These are phyloP conservation scores for Begonia loranthoides DNA, from an alignment of 306 rosid genomes.

Conservation along the genomic window DNA sequence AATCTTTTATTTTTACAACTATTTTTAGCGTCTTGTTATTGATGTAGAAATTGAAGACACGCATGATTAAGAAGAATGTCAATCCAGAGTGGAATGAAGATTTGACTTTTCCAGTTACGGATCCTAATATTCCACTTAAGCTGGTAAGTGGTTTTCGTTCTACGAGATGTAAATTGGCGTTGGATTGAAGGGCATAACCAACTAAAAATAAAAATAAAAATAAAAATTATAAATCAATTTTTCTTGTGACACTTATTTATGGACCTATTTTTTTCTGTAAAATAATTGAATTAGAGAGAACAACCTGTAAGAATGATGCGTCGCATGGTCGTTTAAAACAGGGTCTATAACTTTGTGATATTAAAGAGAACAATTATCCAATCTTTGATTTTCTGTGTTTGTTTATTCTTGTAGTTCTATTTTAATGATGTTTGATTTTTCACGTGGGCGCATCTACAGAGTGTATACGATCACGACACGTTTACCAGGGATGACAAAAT, in stretches of 20 bases:
- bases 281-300: too few relatives aligned
- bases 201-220: too few relatives aligned
- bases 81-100: slow-evolving; percentile 96
- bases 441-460: slow-evolving; percentile 26
- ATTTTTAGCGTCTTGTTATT: neutral
- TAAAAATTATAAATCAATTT: too few relatives aligned
- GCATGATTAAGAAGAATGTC: slow-evolving; percentile 63
- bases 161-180: neutral
- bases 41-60: slow-evolving; percentile 74
- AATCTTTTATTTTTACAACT: neutral
- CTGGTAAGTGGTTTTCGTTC: slow-evolving; percentile 29
- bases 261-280: too few relatives aligned
- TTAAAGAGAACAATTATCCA: too few relatives aligned
- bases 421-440: neutral
- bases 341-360: too few relatives aligned
- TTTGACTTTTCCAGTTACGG: slow-evolving; percentile 65
- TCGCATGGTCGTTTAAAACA: too few relatives aligned
- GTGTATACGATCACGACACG: slow-evolving; percentile 81
- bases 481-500: slow-evolving; percentile 76
- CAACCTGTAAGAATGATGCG: too few relatives aligned
- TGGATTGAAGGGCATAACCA: too few relatives aligned
- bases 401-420: neutral
- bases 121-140: slow-evolving; percentile 26
- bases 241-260: too few relatives aligned
- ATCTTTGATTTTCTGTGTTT: neutral